Percentiles rank a stretch among this genome's conserved stretches.
These are phyloP conservation scores for Anthracocystis walkeri DNA, from an alignment of 1,284 basidiomycete genomes.

Conservation along the genomic window DNA sequence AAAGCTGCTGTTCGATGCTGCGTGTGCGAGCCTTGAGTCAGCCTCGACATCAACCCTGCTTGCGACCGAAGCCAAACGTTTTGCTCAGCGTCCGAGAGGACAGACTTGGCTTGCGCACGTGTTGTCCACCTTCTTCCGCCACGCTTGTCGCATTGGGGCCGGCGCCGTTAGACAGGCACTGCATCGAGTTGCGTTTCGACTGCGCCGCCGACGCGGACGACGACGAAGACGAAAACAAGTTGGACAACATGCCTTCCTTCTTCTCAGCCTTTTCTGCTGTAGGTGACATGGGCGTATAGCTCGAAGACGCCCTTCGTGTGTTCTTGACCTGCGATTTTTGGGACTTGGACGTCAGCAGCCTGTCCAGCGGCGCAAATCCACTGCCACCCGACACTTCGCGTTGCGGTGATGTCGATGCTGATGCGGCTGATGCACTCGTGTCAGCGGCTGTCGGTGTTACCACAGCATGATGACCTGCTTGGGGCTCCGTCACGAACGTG, in stretches of 20 bases:
- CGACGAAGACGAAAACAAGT: constrained; percentile 31
- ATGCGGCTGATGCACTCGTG: neutral
- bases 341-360: constrained; percentile 51
- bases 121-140: constrained; percentile 17
- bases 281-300: constrained; percentile 34
- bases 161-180: constrained; percentile 14
- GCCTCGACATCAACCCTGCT: constrained; percentile 15
- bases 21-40: no score
- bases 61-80: constrained; percentile 51
- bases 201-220: constrained; percentile 17
- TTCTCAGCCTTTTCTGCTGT: constrained; percentile 27
- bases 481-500: constrained; percentile 15
- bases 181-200: constrained; percentile 43
- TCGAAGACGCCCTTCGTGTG: constrained; percentile 39
- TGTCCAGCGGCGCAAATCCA: constrained; percentile 49
- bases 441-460: constrained; percentile 14
- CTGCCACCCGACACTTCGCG: constrained; percentile 22
- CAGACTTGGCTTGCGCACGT: constrained; percentile 43
- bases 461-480: constrained; percentile 13
- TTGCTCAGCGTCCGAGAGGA: constrained; percentile 41
- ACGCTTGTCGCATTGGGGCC: constrained; percentile 7
- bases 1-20: neutral
- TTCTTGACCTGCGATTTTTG: constrained; percentile 45
- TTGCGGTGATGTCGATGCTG: constrained; percentile 11
- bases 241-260: constrained; percentile 46